Percentiles rank a stretch among this genome's conserved stretches.
Conservation (phyloP, 2,329 filamentous ascomycete species). For the Talaromyces sp. region DNA sequence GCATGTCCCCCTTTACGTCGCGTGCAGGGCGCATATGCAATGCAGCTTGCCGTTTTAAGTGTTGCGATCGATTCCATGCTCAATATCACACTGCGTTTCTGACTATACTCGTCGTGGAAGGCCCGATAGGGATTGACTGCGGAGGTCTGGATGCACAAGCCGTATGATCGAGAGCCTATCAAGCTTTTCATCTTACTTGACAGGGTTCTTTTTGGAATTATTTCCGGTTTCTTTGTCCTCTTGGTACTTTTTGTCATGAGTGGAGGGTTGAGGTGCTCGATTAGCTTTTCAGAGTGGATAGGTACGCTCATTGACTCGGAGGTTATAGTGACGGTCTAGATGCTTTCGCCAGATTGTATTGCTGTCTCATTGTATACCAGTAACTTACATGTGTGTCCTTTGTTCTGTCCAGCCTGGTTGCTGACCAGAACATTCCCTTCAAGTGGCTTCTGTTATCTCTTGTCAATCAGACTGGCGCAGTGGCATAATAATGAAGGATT, state of each 20-base stretch:
- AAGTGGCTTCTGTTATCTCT: too few relatives aligned
- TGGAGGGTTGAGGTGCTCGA: not conserved
- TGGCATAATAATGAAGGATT: not conserved
- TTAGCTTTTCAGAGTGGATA: slow-evolving; percentile 1
- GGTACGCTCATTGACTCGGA: not conserved
- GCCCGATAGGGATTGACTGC: not conserved
- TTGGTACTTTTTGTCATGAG: not conserved
- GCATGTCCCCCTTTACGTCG: slow-evolving; percentile 18
- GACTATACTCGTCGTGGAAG: slow-evolving; percentile 6
- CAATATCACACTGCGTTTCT: slow-evolving; percentile 16
- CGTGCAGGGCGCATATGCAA: slow-evolving; percentile 26
- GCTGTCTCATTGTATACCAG: too few relatives aligned
- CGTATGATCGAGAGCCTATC: slow-evolving; percentile 7
- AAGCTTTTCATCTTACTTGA: not conserved
- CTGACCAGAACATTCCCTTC: too few relatives aligned
- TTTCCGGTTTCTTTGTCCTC: not conserved
- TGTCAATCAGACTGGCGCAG: not conserved
- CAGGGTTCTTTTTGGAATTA: not conserved
- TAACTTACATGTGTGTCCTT: too few relatives aligned
- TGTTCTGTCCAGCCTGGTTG: too few relatives aligned
- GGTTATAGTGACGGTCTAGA: slow-evolving; percentile 2
- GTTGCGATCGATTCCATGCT: slow-evolving; percentile 16
- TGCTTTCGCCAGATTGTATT: not conserved
- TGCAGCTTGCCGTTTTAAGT: slow-evolving; percentile 27
- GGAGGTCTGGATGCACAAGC: slow-evolving; percentile 5